A percentile compares a stretch with the other conserved stretches of the same genome.
Evolutionary conservation across 768 basidiomycete genomes (phyloP).

Genomic region (Termitomyces sp.): DNA sequence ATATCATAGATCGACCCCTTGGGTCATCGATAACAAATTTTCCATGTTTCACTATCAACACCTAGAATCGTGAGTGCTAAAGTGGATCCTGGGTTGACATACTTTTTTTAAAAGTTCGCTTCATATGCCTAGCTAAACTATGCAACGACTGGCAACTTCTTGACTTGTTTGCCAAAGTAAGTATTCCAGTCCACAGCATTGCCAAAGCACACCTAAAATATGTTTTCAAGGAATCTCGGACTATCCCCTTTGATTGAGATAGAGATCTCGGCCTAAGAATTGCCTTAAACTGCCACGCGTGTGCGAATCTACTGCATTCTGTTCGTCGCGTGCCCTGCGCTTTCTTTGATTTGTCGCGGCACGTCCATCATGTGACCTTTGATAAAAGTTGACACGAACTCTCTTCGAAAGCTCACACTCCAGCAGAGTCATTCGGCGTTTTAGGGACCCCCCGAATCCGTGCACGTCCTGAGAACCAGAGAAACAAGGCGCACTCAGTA

Average conservation of each 20-base stretch:
- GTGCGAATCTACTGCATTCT: neutral
- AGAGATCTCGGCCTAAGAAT: neutral
- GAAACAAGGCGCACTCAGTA: neutral
- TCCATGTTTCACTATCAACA: neutral
- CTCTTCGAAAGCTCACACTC: neutral
- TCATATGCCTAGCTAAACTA: neutral
- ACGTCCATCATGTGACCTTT: constrained; percentile 2
- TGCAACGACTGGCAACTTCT: too few species aligned
- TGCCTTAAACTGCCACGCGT: neutral
- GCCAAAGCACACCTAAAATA: neutral
- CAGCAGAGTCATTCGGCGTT: too few species aligned
- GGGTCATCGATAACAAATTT: constrained; percentile 13
- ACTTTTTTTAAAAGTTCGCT: neutral
- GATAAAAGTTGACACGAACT: neutral
- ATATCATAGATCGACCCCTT: constrained; percentile 12
- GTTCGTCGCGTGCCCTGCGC: neutral
- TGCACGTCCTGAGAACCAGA: neutral
- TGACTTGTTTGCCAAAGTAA: too few species aligned
- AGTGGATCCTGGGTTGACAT: neutral
- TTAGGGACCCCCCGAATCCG: too few species aligned
- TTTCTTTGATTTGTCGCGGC: neutral
- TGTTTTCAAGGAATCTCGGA: neutral
- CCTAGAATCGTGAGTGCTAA: neutral
- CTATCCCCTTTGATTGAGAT: neutral
- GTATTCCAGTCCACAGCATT: neutral